Evolutionary conservation across 306 rosid genomes (phyloP), one percentile per base, ranked within the genome.

Genomic region (Trifolium dubium): DNA sequence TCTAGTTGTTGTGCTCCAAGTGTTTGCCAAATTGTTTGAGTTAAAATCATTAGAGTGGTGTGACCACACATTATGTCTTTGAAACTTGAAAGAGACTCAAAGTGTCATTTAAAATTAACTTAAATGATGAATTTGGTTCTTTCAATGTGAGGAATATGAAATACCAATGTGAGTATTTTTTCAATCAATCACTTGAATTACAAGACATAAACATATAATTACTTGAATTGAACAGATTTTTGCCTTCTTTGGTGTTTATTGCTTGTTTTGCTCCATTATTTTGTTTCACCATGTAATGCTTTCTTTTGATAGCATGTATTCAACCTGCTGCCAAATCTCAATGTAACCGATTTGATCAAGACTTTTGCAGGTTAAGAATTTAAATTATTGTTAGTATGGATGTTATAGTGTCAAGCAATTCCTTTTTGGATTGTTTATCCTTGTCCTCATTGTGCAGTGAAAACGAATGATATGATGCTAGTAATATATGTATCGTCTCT

Each of bases 401-500:
- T 39, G 28, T 54, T 46, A 23, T 68, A 50, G 47, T 60, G 43
- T 49, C 61, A 41, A 61, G 56, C 63, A 18, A 29, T 73, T 13
- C 23, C 30, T 41, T 53, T 61, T 37, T 64, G 29, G 46, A 72
- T 64, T 31, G 18, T 72, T 67, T 66, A 83, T 62, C 43, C 39
- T 11, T 76, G n/a, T 76, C 15, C 23, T 72, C 28, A 28, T 64
- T 76, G 29, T 83, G 84, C 40, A 83, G 82, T 80, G 74, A 84
- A 84, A 84, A 84, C 82, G 1, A 83, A 83, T 67, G 84, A 83
- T 50, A 80, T 72, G 84, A 83, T 80, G 87, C 83, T 80, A 41
- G 77, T 76, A 54, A 73, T 80, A 34, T 80, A 83, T 73, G 80
- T 83, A 10, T 84, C 85, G 2, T 84, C 85, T 50, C 83, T 81